Conservation (phyloP, 805 yeast genomes). For the Isabelozyma gotoi region DNA sequence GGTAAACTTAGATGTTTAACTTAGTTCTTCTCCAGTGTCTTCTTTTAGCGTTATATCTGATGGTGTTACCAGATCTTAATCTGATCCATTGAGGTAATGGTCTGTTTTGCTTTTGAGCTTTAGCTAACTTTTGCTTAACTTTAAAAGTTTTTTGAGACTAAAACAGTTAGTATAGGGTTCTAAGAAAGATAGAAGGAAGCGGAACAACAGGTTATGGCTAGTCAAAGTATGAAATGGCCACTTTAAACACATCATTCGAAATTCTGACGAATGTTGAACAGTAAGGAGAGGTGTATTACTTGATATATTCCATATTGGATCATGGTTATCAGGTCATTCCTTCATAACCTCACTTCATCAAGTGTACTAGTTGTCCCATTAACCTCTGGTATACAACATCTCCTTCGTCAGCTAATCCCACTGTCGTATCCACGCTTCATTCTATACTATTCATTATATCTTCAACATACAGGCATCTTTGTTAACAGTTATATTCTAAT, state of each 20-base stretch:
- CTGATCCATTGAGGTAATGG: slow-evolving; percentile 99
- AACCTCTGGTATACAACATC: no score
- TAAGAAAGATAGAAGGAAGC: not conserved
- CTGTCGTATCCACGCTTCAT: no score
- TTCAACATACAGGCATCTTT: not conserved
- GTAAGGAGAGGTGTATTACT: no score
- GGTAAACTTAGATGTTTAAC: slow-evolving; percentile 77
- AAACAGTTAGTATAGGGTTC: slow-evolving; percentile 26
- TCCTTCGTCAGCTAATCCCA: no score
- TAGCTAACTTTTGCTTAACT: slow-evolving; percentile 98
- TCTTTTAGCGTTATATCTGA: slow-evolving; percentile 99
- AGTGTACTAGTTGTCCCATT: no score
- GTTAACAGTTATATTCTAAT: not conserved
- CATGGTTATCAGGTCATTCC: no score
- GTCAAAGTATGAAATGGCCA: no score
- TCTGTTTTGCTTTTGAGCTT: slow-evolving; percentile 98
- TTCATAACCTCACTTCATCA: not conserved
- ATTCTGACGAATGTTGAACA: no score
- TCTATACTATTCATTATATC: not conserved
- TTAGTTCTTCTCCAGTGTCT: slow-evolving; percentile 99
- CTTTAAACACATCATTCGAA: no score
- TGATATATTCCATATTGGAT: no score
- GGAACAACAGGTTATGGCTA: no score
- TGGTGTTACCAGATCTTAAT: slow-evolving; percentile 95
- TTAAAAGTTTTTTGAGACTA: slow-evolving; percentile 94